Evolutionary conservation across 179 eudicot genomes (phyloP).

Genomic region (Spergularia azorica): DNA sequence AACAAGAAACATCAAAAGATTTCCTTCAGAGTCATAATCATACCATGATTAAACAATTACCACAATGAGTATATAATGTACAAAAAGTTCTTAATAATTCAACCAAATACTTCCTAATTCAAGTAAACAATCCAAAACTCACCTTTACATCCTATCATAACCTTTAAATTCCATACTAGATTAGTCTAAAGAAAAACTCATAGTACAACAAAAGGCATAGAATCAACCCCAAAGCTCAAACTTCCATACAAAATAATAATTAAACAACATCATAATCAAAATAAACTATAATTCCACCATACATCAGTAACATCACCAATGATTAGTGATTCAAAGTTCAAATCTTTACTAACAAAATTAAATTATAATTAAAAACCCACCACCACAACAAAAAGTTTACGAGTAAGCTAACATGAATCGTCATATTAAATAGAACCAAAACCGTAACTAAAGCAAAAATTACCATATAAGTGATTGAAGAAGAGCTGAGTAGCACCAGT

Average conservation of each 20-base stretch:
- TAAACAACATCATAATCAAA: not conserved
- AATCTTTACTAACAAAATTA: not conserved
- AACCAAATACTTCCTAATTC: not conserved
- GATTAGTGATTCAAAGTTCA: not conserved
- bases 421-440: not conserved
- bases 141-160: not conserved
- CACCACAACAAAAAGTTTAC: not conserved
- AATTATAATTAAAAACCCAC: not conserved
- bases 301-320: conserved; percentile 1
- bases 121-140: conserved; percentile 19
- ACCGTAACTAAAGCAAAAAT: not conserved
- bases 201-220: not conserved
- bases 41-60: conserved; percentile 32
- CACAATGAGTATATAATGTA: conserved; percentile 10
- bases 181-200: not conserved
- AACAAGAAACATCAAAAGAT: not conserved
- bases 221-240: conserved; percentile 5
- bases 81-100: not conserved
- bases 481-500: conserved; percentile 88
- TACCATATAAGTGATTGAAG: conserved; percentile 93
- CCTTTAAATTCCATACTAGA: not conserved
- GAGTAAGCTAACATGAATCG: not conserved
- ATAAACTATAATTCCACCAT: not conserved
- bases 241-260: not conserved
- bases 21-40: conserved; percentile 11